Base-by-base conservation (phyloP, 2,329 filamentous ascomycete genomes). In the Fusarium humuli region DNA sequence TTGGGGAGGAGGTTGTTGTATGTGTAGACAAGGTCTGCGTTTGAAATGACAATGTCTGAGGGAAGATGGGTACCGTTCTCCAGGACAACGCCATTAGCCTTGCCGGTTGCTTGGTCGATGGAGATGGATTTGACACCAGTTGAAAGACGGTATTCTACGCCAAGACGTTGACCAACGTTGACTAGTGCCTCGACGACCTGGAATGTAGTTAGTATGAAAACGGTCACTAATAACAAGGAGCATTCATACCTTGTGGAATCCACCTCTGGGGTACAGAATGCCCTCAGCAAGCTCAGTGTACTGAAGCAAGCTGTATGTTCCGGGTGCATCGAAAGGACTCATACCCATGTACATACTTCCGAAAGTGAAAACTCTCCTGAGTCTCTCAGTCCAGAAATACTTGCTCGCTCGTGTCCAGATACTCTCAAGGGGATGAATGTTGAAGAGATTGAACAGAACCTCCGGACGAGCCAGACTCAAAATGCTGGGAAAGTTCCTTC, bases 341-440 rank as follows among this genome's bases (percentile, higher is more conserved):
- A 94, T 94, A 0, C 92, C 92, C 89, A 94, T 91, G 75, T 94
- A 94, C 91, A 94, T 94, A 72, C 90, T 93, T 23, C 88, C 91
- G 78, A 94, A 94, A 0, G 91, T 93, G 70, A 94, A 94, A 0
- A 91, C 91, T 27, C 91, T 81, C 65, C 91, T 83, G 73, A 94
- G 75, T 61, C 91, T 82, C 75, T 93, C 91, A 0, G 89, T 90
- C 83, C 83, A 86, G 77, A 94, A 94, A 74, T 93, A 93, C 65
- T 84, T 85, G 27, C 86, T 83, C 5, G 90, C 88, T 29, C 92
- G 81, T 9, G 83, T 82, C 82, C 90, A 94, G 18, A 93, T 91
- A 72, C 86, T 90, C 77, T 93, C 89, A 67, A 93, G 90, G 0
- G 90, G 91, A 81, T 93, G 91, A 59, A 94, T 77, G 13, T 81